Percentiles rank a stretch among this genome's conserved stretches.
Evolutionary conservation across 306 rosid species (phyloP).

Genomic region (Elaeagnus macrophylla): DNA sequence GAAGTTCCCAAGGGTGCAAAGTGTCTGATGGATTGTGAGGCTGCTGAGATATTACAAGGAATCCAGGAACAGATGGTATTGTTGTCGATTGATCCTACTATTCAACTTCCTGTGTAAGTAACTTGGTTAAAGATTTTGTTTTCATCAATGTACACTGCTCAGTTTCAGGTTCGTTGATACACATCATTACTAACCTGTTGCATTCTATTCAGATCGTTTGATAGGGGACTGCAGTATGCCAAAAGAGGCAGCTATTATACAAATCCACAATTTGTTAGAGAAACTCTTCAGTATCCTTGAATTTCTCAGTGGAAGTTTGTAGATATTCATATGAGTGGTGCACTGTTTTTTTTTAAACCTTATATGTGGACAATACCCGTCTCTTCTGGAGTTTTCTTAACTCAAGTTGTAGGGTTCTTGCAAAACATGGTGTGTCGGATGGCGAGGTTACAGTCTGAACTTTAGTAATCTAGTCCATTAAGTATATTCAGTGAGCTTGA

Average conservation of each 20-base stretch:
- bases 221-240: constrained; percentile 74
- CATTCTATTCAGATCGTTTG: constrained; percentile 53
- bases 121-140: constrained; percentile 8
- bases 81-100: constrained; percentile 63
- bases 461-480: constrained; percentile 15
- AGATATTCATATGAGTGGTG: not conserved
- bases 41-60: constrained; percentile 51
- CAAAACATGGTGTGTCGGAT: constrained; percentile 42
- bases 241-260: constrained; percentile 38
- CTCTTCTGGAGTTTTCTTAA: constrained; percentile 35
- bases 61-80: constrained; percentile 60
- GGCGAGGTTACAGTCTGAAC: constrained; percentile 55
- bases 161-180: not conserved
- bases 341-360: not conserved
- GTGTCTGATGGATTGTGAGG: constrained; percentile 86
- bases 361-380: not conserved
- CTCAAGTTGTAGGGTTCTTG: constrained; percentile 52
- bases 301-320: not conserved
- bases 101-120: constrained; percentile 65
- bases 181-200: not conserved
- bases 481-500: constrained; percentile 17
- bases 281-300: constrained; percentile 73
- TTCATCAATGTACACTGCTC: constrained; percentile 9
- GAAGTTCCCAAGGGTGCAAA: constrained; percentile 62
- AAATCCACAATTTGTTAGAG: constrained; percentile 40